Conservation (phyloP, 2,329 filamentous ascomycete species). For the Fusarium sp. region DNA sequence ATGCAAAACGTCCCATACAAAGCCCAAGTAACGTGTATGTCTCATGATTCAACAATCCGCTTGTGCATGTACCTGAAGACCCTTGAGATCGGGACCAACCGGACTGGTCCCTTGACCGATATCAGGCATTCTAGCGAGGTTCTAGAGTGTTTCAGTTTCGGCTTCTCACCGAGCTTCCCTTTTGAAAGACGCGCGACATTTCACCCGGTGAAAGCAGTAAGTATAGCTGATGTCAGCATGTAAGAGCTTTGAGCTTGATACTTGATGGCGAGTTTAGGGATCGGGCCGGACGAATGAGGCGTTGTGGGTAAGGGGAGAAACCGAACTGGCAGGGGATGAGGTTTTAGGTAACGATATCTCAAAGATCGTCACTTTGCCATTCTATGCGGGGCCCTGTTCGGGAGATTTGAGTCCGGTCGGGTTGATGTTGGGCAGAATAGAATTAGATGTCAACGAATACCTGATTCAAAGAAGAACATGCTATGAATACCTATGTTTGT, state of each 20-base stretch:
- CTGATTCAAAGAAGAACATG: too few species aligned
- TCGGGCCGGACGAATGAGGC: constrained; percentile 36
- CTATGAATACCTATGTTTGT: too few species aligned
- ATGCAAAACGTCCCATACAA: constrained; percentile 39
- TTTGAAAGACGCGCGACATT: neutral
- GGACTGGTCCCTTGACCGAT: constrained; percentile 28
- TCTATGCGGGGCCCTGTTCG: constrained; percentile 20
- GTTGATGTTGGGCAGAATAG: constrained; percentile 32
- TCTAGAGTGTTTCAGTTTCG: constrained; percentile 31
- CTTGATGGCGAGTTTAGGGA: constrained; percentile 6
- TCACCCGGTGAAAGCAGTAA: neutral
- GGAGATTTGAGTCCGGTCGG: constrained; percentile 23
- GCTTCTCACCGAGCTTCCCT: constrained; percentile 27
- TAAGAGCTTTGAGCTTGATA: neutral
- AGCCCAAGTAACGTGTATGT: constrained; percentile 37
- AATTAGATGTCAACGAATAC: too few species aligned
- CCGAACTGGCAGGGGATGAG: constrained; percentile 16
- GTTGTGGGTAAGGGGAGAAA: constrained; percentile 26
- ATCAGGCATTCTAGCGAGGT: constrained; percentile 31
- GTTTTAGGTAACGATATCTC: constrained; percentile 36
- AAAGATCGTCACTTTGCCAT: constrained; percentile 23
- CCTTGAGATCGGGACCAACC: constrained; percentile 42
- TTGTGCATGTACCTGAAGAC: neutral
- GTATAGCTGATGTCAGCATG: neutral
- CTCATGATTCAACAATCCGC: constrained; percentile 36